Evolutionary conservation across 2,329 filamentous ascomycete genomes (phyloP), one percentile per base, ranked within the genome.

Genomic region (Atkinsonella hypoxylon): DNA sequence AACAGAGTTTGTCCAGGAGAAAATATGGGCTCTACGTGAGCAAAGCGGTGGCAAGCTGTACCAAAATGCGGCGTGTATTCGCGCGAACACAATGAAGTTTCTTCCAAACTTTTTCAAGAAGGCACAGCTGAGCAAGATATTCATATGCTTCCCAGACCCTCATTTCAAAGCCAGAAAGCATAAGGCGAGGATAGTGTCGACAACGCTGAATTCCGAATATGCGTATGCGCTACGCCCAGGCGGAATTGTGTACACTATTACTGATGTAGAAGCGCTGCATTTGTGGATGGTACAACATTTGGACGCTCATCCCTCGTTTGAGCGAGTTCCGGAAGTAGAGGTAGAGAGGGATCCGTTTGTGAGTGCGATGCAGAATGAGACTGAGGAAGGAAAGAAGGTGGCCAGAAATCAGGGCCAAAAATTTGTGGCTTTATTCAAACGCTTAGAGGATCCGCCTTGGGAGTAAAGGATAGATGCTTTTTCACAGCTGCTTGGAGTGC

Each of bases 51-150:
- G 72, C 6, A 67, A 69, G 47, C 67, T 72, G 45, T 97, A 89
- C 66, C 85, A 94, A 63, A 98, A 98, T 66, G 84, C 91, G 49
- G 83, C 86, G 34, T 94, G 89, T 63, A 74, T 98, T 45, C 84
- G 93, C 55, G 87, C 88, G 57, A 98, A 98, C 71, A 88, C 89
- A 5, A 98, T 98, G 93, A 98, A 98, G 67, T 98, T 97, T 68
- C 74, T 98, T n/a, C 91, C 94, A 55, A 97, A 98, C 64, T 95
- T 96, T 75, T 97, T 98, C 74, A 73, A 70, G 50, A 86, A 83
- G 61, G 75, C 71, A 13, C 90, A 96, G 64, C 79, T 98, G 13
- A 79, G 77, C 55, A 94, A 94, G 64, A 87, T 97, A 63, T 98
- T 98, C 67, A 87, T 98, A 60, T 98, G 93, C 73, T 98, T 98